phyloP scores from a whole-genome alignment of 441 rosid genomes.

The Mallotus repandus region DNA sequence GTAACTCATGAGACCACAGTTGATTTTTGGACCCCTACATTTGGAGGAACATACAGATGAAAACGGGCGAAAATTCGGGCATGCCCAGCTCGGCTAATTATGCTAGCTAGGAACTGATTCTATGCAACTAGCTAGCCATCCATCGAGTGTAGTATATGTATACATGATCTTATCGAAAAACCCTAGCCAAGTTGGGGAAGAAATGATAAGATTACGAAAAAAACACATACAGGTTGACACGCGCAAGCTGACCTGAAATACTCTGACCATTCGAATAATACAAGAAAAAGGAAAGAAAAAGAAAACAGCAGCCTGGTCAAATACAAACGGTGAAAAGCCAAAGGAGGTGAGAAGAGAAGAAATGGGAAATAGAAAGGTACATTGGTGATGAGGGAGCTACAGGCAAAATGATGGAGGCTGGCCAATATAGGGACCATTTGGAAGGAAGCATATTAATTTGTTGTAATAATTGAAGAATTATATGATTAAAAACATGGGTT shows the following conservation, averaged over 20 bases:
- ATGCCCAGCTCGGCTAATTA: too few relatives aligned
- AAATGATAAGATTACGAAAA: slow-evolving; percentile 23
- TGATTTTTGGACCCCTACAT: slow-evolving; percentile 93
- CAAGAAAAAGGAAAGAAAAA: slow-evolving; percentile 20
- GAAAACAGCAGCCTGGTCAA: slow-evolving; percentile 2
- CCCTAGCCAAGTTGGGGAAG: slow-evolving; percentile 44
- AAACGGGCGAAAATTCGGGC: slow-evolving; percentile 12
- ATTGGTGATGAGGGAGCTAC: slow-evolving; percentile 15
- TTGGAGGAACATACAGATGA: slow-evolving; percentile 92
- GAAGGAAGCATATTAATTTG: slow-evolving; percentile 28
- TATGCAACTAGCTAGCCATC: slow-evolving; percentile 18
- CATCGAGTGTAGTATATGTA: neutral
- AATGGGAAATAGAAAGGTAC: slow-evolving; percentile 6
- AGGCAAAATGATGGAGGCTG: slow-evolving; percentile 41
- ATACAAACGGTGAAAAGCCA: neutral
- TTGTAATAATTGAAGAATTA: slow-evolving; percentile 51
- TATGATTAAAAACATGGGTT: slow-evolving; percentile 29
- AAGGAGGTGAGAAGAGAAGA: slow-evolving; percentile 8
- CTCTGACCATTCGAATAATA: neutral
- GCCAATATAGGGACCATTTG: slow-evolving; percentile 25
- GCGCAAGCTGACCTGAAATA: too few relatives aligned
- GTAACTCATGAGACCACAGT: slow-evolving; percentile 80
- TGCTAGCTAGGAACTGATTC: slow-evolving; percentile 28
- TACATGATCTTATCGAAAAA: slow-evolving; percentile 31
- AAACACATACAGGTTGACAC: neutral